Conservation (phyloP, 106 monocot species). For the Phalaenopsis equestris region DNA sequence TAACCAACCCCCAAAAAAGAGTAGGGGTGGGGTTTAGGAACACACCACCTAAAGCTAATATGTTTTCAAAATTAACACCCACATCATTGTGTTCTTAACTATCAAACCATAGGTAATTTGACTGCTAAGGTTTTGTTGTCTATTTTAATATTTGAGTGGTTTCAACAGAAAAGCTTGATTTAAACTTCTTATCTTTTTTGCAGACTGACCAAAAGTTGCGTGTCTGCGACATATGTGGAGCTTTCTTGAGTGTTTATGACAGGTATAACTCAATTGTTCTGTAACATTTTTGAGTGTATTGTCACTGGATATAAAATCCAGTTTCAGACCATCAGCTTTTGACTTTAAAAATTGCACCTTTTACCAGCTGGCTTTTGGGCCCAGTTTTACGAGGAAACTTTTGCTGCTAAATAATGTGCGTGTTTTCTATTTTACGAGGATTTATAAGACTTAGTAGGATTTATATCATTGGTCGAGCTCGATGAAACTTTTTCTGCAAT, state of each 20-base stretch:
- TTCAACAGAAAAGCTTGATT: neutral
- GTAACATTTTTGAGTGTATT: neutral
- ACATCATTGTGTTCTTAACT: too few relatives aligned
- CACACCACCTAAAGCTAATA: too few relatives aligned
- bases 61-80: too few relatives aligned
- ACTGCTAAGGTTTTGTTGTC: too few relatives aligned
- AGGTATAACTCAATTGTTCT: slow-evolving; percentile 38
- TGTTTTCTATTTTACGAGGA: slow-evolving; percentile 54
- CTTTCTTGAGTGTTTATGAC: slow-evolving; percentile 97
- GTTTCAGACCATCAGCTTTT: slow-evolving; percentile 34
- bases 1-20: neutral
- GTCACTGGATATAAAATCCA: neutral
- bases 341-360: slow-evolving; percentile 55
- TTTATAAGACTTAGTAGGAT: slow-evolving; percentile 15
- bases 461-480: slow-evolving; percentile 2
- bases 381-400: slow-evolving; percentile 86
- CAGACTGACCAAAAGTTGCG: slow-evolving; percentile 98
- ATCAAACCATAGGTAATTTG: too few relatives aligned
- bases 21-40: too few relatives aligned
- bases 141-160: too few relatives aligned
- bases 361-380: slow-evolving; percentile 91
- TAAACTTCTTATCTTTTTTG: slow-evolving; percentile 15
- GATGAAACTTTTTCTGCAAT: neutral
- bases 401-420: slow-evolving; percentile 97
- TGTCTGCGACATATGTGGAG: slow-evolving; percentile 93